Evolutionary conservation across 1,284 basidiomycete genomes (phyloP).

Genomic region (Leccinum subspadiceum): DNA sequence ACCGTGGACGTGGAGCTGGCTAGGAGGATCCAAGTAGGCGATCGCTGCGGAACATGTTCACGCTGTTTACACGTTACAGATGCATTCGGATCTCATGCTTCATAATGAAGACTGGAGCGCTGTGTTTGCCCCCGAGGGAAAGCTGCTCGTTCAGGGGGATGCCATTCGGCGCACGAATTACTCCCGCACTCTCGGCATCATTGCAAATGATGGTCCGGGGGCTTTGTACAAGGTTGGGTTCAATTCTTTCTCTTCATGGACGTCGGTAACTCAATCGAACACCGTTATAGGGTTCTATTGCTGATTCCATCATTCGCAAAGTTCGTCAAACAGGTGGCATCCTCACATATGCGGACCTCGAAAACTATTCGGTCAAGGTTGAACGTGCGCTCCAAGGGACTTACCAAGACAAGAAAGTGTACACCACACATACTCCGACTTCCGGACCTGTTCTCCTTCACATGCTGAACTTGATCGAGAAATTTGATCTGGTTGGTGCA

Average conservation of each 20-base stretch:
- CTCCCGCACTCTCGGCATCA: conserved; percentile 61
- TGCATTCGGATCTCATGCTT: conserved; percentile 64
- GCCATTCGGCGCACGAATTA: conserved; percentile 67
- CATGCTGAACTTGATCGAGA: conserved; percentile 78
- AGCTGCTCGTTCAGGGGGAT: conserved; percentile 72
- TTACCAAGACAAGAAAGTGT: conserved; percentile 77
- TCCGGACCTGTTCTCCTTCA: conserved; percentile 79
- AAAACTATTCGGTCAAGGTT: conserved; percentile 70
- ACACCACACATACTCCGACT: conserved; percentile 81
- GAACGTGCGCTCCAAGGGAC: conserved; percentile 72
- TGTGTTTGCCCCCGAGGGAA: conserved; percentile 80
- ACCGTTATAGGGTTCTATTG: conserved; percentile 62
- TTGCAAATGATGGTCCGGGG: conserved; percentile 67
- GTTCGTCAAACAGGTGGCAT: conserved; percentile 75
- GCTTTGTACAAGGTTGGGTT: conserved; percentile 66
- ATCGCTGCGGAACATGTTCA: conserved; percentile 4
- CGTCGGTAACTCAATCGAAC: conserved; percentile 10
- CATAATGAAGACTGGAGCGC: conserved; percentile 74
- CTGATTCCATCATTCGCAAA: conserved; percentile 69
- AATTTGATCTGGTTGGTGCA: conserved; percentile 52
- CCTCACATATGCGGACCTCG: conserved; percentile 69
- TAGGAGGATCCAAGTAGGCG: conserved; percentile 63
- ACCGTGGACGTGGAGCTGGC: conserved; percentile 73
- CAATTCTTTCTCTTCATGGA: conserved; percentile 22
- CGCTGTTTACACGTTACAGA: conserved; percentile 34